Percentiles rank a stretch among this genome's conserved stretches.
Evolutionary conservation across 352 stramenopile species (phyloP).

Genomic region (Phytophthora citricola): DNA sequence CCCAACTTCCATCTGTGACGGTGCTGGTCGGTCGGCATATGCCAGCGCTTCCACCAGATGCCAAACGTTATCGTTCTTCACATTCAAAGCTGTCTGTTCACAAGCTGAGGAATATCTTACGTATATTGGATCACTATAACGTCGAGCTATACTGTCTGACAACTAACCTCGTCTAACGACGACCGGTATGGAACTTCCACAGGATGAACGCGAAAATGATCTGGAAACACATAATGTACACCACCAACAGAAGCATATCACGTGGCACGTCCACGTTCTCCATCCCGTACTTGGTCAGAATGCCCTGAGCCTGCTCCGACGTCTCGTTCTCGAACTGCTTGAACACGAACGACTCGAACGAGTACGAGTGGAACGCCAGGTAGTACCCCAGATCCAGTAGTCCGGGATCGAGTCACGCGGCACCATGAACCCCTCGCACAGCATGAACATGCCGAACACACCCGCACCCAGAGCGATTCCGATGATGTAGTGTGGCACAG

Average conservation of each 20-base stretch:
- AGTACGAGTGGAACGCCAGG: no score
- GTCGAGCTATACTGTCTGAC: constrained; percentile 11
- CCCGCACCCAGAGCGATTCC: no score
- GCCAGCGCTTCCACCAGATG: neutral
- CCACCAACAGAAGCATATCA: constrained; percentile 55
- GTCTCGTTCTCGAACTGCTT: constrained; percentile 54
- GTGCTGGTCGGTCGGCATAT: neutral
- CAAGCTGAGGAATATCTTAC: constrained; percentile 7
- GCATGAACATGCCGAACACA: no score
- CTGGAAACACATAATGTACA: constrained; percentile 46
- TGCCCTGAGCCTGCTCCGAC: constrained; percentile 7
- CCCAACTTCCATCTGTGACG: neutral
- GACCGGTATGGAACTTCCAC: constrained; percentile 27
- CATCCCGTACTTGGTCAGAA: constrained; percentile 44
- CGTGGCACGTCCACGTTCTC: constrained; percentile 46
- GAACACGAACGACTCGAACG: no score
- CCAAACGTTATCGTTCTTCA: neutral
- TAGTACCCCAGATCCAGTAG: no score
- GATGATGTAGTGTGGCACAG: constrained; percentile 77
- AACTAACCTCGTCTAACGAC: constrained; percentile 14
- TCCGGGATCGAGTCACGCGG: no score
- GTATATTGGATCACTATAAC: constrained; percentile 13
- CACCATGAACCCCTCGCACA: no score
- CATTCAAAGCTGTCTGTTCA: no score
- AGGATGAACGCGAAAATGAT: constrained; percentile 37